Evolutionary conservation across 225 moss, liverwort and hornwort species (phyloP).

Genomic region (Straminergon stramineum): DNA sequence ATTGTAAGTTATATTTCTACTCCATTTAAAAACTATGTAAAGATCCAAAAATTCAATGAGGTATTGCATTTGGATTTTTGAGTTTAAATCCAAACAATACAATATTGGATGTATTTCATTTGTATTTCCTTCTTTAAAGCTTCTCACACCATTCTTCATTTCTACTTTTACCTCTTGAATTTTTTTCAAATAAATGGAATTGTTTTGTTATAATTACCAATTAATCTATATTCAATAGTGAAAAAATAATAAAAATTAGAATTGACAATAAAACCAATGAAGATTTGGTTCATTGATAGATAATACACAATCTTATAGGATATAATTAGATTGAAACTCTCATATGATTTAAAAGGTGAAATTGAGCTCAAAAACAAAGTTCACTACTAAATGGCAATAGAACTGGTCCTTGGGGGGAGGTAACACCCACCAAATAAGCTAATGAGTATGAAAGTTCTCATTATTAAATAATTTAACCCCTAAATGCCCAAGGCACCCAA

Average conservation of each 20-base stretch:
- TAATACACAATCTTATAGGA: fast-evolving
- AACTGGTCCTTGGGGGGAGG: fast-evolving
- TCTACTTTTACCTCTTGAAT: background rate
- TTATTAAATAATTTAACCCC: background rate
- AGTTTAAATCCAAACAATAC: background rate
- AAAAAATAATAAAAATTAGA: background rate
- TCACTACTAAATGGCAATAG: background rate
- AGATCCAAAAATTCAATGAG: background rate
- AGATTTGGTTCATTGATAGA: background rate
- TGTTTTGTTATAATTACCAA: background rate
- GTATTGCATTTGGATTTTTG: fast-evolving
- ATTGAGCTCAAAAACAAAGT: background rate
- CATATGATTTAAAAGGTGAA: background rate
- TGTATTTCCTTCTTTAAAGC: background rate
- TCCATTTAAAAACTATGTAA: background rate
- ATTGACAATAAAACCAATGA: background rate
- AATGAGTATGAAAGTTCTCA: fast-evolving
- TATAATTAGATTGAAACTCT: background rate
- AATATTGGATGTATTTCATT: background rate
- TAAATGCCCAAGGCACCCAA: no score
- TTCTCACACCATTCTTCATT: background rate
- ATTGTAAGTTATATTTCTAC: no score
- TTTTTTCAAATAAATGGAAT: background rate
- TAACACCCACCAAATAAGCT: background rate
- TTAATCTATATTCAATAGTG: background rate